Conservation (phyloP, 768 basidiomycete species). For the Floccularia luteovirens region DNA sequence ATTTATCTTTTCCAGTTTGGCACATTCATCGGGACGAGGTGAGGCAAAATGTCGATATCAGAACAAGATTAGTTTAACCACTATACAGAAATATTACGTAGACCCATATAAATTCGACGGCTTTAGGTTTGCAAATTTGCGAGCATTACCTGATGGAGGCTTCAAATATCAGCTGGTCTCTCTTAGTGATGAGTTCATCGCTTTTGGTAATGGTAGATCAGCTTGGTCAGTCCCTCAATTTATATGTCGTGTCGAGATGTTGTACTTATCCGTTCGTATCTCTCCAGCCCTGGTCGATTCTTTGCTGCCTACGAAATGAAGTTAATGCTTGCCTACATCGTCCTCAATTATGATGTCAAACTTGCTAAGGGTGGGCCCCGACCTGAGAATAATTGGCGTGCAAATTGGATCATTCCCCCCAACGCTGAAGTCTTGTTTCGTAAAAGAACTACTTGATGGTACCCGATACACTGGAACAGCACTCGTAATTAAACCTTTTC, state of each 20-base stretch:
- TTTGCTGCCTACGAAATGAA: constrained; percentile 38
- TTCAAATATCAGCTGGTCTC: constrained; percentile 26
- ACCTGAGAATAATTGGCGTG: constrained; percentile 10
- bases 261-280: not conserved
- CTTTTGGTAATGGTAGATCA: constrained; percentile 31
- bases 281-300: constrained; percentile 31
- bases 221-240: constrained; percentile 15
- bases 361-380: constrained; percentile 15
- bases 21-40: constrained; percentile 15
- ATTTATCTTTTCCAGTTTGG: constrained; percentile 13
- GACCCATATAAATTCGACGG: constrained; percentile 34
- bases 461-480: no score
- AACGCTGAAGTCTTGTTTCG: constrained; percentile 28
- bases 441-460: constrained; percentile 9
- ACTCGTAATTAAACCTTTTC: no score
- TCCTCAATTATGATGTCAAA: constrained; percentile 32
- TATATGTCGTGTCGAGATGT: not conserved
- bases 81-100: constrained; percentile 24
- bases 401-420: constrained; percentile 16
- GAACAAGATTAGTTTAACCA: not conserved
- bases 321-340: constrained; percentile 27
- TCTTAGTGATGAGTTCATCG: constrained; percentile 19
- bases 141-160: constrained; percentile 22
- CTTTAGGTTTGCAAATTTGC: constrained; percentile 37
- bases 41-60: no score